Conservation (phyloP, 2,329 filamentous ascomycete species). For the Akanthomyces muscarius region DNA sequence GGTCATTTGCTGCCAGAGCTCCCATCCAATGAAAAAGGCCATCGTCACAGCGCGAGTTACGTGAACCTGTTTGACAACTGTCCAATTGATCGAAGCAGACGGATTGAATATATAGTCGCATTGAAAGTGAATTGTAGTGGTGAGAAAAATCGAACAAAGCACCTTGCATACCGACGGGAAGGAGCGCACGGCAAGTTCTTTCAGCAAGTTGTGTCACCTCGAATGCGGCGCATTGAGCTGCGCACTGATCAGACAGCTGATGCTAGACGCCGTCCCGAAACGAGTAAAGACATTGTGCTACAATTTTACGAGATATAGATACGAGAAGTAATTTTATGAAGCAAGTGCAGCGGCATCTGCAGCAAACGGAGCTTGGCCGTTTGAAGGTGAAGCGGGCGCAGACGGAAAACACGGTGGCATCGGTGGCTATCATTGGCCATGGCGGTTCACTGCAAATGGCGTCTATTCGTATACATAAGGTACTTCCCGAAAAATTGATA, state of each 20-base stretch:
- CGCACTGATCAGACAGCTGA: not conserved
- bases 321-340: not conserved
- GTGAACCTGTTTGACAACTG: conserved; percentile 21
- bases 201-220: not conserved
- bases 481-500: not conserved
- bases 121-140: not conserved
- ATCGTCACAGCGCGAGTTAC: conserved; percentile 33
- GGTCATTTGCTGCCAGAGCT: conserved; percentile 83
- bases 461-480: not conserved
- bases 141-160: not conserved
- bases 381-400: not conserved
- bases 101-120: not conserved
- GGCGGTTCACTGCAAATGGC: not conserved
- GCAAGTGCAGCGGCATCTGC: not conserved
- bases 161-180: not conserved
- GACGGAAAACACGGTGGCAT: conserved; percentile 1
- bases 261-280: not conserved
- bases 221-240: not conserved
- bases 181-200: conserved; percentile 2
- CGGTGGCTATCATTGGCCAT: not conserved
- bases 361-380: not conserved
- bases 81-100: not conserved
- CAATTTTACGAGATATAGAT: not conserved
- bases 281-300: not conserved
- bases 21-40: conserved; percentile 66